Percentiles rank a stretch among this genome's conserved stretches.
phyloP scores from a whole-genome alignment of 1,284 basidiomycete species.

The Ceratobasidium sp. region DNA sequence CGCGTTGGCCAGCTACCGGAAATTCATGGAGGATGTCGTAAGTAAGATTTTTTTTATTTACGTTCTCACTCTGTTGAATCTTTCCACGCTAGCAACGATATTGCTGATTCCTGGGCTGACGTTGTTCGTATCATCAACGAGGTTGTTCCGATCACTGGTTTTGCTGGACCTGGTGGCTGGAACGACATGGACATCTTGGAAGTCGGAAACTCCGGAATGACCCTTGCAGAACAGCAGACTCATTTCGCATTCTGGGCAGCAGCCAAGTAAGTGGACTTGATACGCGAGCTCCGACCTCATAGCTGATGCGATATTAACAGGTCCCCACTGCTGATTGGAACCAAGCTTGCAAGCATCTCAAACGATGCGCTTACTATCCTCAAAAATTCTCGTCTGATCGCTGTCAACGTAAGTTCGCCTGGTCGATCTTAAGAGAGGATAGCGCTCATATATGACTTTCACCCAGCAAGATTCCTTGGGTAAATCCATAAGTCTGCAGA shows the following conservation, averaged over 20 bases:
- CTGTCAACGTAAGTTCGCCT: conserved; percentile 57
- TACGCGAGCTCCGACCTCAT: neutral
- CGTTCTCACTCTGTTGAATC: neutral
- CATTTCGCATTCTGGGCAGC: conserved; percentile 65
- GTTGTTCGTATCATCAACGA: conserved; percentile 64
- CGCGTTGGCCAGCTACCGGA: conserved; percentile 61
- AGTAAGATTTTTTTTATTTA: conserved; percentile 49
- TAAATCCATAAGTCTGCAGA: conserved; percentile 60
- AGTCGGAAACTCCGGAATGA: conserved; percentile 61
- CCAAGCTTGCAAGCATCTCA: conserved; percentile 57
- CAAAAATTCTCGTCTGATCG: conserved; percentile 59
- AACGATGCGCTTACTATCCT: conserved; percentile 57
- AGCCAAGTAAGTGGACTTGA: conserved; percentile 54
- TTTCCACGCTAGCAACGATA: conserved; percentile 59
- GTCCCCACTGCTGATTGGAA: conserved; percentile 62
- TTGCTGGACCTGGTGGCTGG: conserved; percentile 60
- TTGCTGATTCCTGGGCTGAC: conserved; percentile 61
- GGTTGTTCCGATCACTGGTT: conserved; percentile 61
- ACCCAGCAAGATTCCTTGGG: conserved; percentile 63
- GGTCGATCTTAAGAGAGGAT: neutral
- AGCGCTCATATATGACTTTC: conserved; percentile 24
- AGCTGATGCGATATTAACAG: conserved; percentile 49
- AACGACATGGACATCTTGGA: conserved; percentile 64
- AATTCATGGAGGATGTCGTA: conserved; percentile 63
- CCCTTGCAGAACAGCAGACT: conserved; percentile 59